Evolutionary conservation across 1,284 basidiomycete genomes (phyloP), one percentile per base, ranked within the genome.

Genomic region (Leccinum cinnamomeum): DNA sequence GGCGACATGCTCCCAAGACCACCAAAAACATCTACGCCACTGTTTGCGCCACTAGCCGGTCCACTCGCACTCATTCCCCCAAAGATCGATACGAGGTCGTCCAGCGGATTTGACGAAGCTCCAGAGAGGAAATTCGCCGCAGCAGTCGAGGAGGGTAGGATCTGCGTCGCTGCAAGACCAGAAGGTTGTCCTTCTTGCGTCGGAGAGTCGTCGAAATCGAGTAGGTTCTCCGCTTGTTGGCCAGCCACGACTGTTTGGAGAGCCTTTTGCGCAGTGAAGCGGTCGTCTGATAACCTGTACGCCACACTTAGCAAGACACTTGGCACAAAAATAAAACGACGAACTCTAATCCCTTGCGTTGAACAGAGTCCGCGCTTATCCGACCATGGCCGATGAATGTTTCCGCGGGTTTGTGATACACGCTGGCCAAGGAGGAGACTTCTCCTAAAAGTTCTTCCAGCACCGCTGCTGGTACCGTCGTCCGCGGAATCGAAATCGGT

Each of bases 361-460:
- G 87, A 70, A 97, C 82, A 16, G 92, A 84, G 68, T 97, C 94
- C 1, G 89, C 94, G 8, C 95, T 89, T 61, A 96, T 81, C 48
- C 93, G 82, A 11, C 94, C 94, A 68, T 86, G 85, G 2, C 94
- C 94, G 62, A 96, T 86, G 70, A 96, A 96, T 0, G 94, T 96
- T 75, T 90, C 94, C 18, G 90, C 90, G 0, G 97, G 97, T 76
- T 97, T 98, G 79, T 98, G 95, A 71, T 98, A 98, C 4, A 97
- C 95, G 73, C 92, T 95, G 1, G 96, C 92, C 18, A 98, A 80
- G 59, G 84, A 89, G 1, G 92, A 93, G 37, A 98, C 86, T 72
- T 97, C 95, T 41, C 88, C 85, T 0, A 99, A 78, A 1, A 99
- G 85, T 75, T 99, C 97, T 70, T 98, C 95, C 23, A 99, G 80